phyloP scores from a whole-genome alignment of 1,139 yeast species.

The Candida pseudoviswanathii region DNA sequence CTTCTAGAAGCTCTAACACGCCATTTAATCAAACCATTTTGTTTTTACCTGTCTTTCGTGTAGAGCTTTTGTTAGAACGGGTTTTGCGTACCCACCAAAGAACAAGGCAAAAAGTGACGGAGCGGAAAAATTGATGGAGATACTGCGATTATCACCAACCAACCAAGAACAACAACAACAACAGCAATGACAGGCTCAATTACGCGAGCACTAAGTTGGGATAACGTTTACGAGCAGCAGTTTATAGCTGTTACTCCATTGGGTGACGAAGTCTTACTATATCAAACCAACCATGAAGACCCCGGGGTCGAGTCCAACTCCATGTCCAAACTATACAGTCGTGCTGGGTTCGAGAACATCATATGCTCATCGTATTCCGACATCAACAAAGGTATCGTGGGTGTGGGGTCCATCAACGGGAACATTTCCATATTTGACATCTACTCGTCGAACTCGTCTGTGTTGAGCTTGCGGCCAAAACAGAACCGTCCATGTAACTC shows the following conservation, averaged over 20 bases:
- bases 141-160: background rate
- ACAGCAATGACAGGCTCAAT: constrained; percentile 53
- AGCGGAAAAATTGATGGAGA: background rate
- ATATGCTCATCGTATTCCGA: constrained; percentile 72
- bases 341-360: constrained; percentile 70
- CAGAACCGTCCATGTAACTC: constrained; percentile 78
- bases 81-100: background rate
- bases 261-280: constrained; percentile 66
- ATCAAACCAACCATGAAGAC: constrained; percentile 53
- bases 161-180: background rate
- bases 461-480: constrained; percentile 57
- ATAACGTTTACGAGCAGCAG: constrained; percentile 52
- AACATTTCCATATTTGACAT: constrained; percentile 66
- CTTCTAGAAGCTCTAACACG: background rate
- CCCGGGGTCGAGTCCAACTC: constrained; percentile 37
- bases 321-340: constrained; percentile 50
- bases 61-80: background rate
- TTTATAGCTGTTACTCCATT: constrained; percentile 67
- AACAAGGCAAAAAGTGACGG: background rate
- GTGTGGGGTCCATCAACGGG: constrained; percentile 78
- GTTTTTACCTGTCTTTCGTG: background rate
- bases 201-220: constrained; percentile 63
- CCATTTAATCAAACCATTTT: background rate
- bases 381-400: constrained; percentile 57
- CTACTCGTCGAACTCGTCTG: constrained; percentile 36